Evolutionary conservation across 805 yeast species (phyloP), one percentile per base, ranked within the genome.

Genomic region (Myxozyma neotropica): DNA sequence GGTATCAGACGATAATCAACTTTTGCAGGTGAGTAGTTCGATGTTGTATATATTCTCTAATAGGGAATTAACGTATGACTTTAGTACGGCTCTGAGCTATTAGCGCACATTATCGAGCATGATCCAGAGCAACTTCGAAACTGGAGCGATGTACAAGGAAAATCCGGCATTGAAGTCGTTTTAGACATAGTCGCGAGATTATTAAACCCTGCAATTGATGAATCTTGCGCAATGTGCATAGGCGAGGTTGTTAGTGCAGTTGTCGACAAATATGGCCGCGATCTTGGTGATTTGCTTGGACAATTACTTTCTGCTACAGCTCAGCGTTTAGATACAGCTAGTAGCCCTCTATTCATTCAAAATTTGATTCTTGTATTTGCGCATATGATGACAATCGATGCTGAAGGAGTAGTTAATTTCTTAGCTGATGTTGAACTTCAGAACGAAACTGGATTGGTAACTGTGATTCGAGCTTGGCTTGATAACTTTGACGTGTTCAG

Each of bases 381-480:
- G 67, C 82, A 84, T 60, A 77, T 93, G 69, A 82, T 89, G 2
- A 75, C 83, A 39, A 71, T 79, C 1, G 84, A 91, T 39, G 84
- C 94, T 0, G 72, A 72, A 6, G 84, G 84, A 17, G 84, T 89
- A 38, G 74, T 92, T 1, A 77, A 83, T 40, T 85, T 89, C 58
- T 78, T 93, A 53, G 74, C 77, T 21, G 72, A 73, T 7, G 31
- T 67, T 27, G 17, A 57, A 36, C 35, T 57, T 26, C 63, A 49
- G 1, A 57, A 39, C 3, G 36, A 61, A 1, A 68, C 78, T 26
- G 86, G 87, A 0, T 75, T 91, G 8, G 75, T 75, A 24, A 73
- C 80, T 2, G 82, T 89, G 1, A 71, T 93, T 53, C 85, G 86
- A 1, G 85, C 88, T 53, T 94, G 98, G 98, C 80, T 93, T 50